Evolutionary conservation across 108 stramenopile species (phyloP).

Genomic region (Nitzschia palea): DNA sequence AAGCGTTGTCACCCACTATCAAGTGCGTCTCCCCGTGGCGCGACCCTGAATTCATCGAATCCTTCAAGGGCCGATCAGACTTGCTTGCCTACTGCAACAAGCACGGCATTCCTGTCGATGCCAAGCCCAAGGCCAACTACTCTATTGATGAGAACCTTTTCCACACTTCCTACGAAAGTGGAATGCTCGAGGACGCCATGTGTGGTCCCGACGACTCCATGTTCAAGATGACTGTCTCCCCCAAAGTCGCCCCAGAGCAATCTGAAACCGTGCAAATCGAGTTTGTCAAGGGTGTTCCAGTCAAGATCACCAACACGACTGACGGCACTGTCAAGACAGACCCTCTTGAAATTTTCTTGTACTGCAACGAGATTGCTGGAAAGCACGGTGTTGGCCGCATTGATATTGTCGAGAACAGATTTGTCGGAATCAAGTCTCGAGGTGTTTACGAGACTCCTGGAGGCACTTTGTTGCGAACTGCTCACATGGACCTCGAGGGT

Average conservation of each 20-base stretch:
- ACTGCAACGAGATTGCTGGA: slow-evolving; percentile 97
- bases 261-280: slow-evolving; percentile 80
- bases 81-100: slow-evolving; percentile 95
- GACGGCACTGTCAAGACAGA: slow-evolving; percentile 90
- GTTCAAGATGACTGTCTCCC: slow-evolving; percentile 94
- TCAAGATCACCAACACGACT: slow-evolving; percentile 91
- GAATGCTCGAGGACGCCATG: slow-evolving; percentile 91
- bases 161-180: slow-evolving; percentile 98
- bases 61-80: slow-evolving; percentile 94
- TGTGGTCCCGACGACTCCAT: slow-evolving; percentile 82
- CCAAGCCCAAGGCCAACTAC: slow-evolving; percentile 95
- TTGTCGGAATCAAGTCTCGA: slow-evolving; percentile 99
- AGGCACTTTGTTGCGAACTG: slow-evolving; percentile 92
- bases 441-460: slow-evolving; percentile 99
- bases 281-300: slow-evolving; percentile 92
- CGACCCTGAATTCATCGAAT: slow-evolving; percentile 93
- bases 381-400: slow-evolving; percentile 97
- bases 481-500: slow-evolving; percentile 96
- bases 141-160: slow-evolving; percentile 98
- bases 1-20: slow-evolving; percentile 93
- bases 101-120: slow-evolving; percentile 95
- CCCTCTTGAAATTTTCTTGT: slow-evolving; percentile 93
- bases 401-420: slow-evolving; percentile 99
- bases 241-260: slow-evolving; percentile 87
- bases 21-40: slow-evolving; percentile 97